A percentile compares a stretch with the other conserved stretches of the same genome.
phyloP scores from a whole-genome alignment of 108 stramenopile genomes.

The Cyclotella distinguenda region DNA sequence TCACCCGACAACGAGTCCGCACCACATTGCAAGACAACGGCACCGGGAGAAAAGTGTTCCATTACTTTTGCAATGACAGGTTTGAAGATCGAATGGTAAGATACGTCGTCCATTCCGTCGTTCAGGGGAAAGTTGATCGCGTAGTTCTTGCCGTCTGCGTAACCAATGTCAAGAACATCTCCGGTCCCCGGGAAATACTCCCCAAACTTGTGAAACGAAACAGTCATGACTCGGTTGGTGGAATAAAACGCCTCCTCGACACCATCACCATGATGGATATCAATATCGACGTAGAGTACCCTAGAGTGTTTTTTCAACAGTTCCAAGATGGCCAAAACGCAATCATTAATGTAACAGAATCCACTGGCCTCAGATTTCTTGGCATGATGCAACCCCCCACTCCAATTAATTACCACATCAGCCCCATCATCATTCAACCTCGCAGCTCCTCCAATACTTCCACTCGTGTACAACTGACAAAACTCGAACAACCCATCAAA shows the following conservation, averaged over 20 bases:
- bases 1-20: slow-evolving; percentile 97
- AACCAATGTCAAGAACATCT: slow-evolving; percentile 83
- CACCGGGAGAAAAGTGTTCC: slow-evolving; percentile 92
- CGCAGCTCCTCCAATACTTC: slow-evolving; percentile 95
- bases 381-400: slow-evolving; percentile 98
- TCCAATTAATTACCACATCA: slow-evolving; percentile 99
- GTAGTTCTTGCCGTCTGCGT: slow-evolving; percentile 94
- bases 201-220: slow-evolving; percentile 98
- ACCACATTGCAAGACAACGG: slow-evolving; percentile 98
- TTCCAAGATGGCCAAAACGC: slow-evolving; percentile 98
- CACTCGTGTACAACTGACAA: slow-evolving; percentile 95
- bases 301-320: slow-evolving; percentile 97
- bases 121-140: slow-evolving; percentile 98
- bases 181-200: slow-evolving; percentile 97
- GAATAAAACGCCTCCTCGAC: slow-evolving; percentile 98
- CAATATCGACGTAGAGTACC: slow-evolving; percentile 99
- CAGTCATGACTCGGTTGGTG: slow-evolving; percentile 99
- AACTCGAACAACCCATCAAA: slow-evolving; percentile 99
- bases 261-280: slow-evolving; percentile 99
- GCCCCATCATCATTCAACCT: slow-evolving; percentile 89
- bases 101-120: slow-evolving; percentile 93
- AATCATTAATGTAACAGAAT: slow-evolving; percentile 99
- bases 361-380: slow-evolving; percentile 98
- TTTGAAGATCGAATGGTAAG: slow-evolving; percentile 85
- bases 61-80: slow-evolving; percentile 96